These are phyloP conservation scores for Ceratopteris richardii DNA, from an alignment of 75 land plant genomes.

Conservation along the genomic window DNA sequence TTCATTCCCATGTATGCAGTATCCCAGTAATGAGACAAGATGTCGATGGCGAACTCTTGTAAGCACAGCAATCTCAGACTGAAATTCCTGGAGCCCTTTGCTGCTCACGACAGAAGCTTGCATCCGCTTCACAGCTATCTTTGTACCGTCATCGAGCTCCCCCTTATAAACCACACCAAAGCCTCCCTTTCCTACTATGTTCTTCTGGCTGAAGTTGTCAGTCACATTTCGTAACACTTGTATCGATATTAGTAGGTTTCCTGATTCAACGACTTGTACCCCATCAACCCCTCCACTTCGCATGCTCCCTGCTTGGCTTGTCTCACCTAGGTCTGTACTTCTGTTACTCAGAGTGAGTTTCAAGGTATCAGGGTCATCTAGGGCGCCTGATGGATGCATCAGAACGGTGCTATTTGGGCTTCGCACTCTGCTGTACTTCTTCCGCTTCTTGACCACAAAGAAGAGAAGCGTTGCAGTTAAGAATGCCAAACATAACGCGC, in stretches of 20 bases:
- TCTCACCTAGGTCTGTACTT: not conserved
- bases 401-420: slow-evolving; percentile 15
- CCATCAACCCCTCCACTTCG: not conserved
- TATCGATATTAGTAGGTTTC: slow-evolving; percentile 76
- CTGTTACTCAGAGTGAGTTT: slow-evolving; percentile 8
- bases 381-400: slow-evolving; percentile 10
- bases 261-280: slow-evolving; percentile 64
- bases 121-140: slow-evolving; percentile 95
- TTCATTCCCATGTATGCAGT: slow-evolving; percentile 79
- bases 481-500: not conserved
- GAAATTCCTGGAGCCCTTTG: slow-evolving; percentile 80
- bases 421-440: slow-evolving; percentile 7
- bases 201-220: slow-evolving; percentile 57
- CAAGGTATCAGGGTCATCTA: not conserved
- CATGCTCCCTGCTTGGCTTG: not conserved
- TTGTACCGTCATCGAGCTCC: slow-evolving; percentile 80
- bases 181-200: slow-evolving; percentile 91
- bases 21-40: slow-evolving; percentile 82
- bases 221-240: slow-evolving; percentile 75
- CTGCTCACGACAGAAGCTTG: slow-evolving; percentile 54
- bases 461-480: not conserved
- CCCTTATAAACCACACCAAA: slow-evolving; percentile 97
- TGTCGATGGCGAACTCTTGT: slow-evolving; percentile 93
- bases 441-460: slow-evolving; percentile 4
- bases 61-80: slow-evolving; percentile 85